These are phyloP conservation scores for Colletotrichum sp. DNA, from an alignment of 2,329 filamentous ascomycete species.

Conservation along the genomic window DNA sequence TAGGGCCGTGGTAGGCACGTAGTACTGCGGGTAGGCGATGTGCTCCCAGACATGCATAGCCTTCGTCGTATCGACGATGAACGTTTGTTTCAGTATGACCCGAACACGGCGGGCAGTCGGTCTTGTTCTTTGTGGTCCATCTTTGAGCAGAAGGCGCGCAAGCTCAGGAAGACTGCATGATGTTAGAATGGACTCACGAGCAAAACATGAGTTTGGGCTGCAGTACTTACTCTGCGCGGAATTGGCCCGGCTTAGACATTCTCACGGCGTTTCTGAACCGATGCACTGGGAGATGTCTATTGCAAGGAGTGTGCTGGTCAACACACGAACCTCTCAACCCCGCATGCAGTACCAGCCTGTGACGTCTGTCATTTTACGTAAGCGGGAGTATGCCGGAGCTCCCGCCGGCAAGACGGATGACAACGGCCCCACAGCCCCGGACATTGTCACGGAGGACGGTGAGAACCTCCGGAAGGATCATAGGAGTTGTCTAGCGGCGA, in stretches of 20 bases:
- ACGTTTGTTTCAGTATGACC: slow-evolving; percentile 34
- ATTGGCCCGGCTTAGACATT: slow-evolving; percentile 19
- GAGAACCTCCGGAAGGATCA: accelerated
- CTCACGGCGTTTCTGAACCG: background rate
- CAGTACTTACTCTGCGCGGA: slow-evolving; percentile 6
- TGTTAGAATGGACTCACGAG: background rate
- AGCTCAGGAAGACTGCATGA: slow-evolving; percentile 29
- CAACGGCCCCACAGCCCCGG: background rate
- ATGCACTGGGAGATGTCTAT: background rate
- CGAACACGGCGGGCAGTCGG: slow-evolving; percentile 34
- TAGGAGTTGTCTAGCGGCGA: accelerated
- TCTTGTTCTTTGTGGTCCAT: slow-evolving; percentile 27
- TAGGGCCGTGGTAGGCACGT: slow-evolving; percentile 37
- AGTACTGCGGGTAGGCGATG: slow-evolving; percentile 51
- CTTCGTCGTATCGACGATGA: slow-evolving; percentile 40
- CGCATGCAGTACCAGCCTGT: background rate
- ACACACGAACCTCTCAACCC: background rate
- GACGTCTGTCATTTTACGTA: slow-evolving; percentile 13
- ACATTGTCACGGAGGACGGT: background rate
- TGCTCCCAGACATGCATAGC: slow-evolving; percentile 51
- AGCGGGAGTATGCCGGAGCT: background rate
- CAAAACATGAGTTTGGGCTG: background rate
- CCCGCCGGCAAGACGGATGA: background rate
- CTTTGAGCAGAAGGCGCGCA: slow-evolving; percentile 27
- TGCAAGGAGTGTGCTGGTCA: background rate